Evolutionary conservation across 1,139 yeast species (phyloP), one percentile per base, ranked within the genome.

Genomic region (Zygosaccharomyces pseudobailii): DNA sequence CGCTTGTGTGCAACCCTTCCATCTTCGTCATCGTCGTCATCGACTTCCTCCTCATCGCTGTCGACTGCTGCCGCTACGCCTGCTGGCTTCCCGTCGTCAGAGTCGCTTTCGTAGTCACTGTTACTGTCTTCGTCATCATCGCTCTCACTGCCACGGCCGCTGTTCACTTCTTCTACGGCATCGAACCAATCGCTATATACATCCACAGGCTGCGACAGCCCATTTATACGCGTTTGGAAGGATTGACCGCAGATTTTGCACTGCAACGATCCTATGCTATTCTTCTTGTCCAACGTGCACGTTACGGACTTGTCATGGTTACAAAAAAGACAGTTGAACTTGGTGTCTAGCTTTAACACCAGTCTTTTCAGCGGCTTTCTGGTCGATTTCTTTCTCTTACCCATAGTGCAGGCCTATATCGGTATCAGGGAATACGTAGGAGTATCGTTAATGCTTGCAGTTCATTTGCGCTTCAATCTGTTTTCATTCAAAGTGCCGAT

Each of bases 101-200:
- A 55, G 36, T 61, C 66, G 41, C 59, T 53, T 42, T 63, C 66
- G 42, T 63, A 63, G 47, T 64, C 67, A 45, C 63, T 57, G 27
- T 60, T 64, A 23, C 62, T 53, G 27, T 50, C 59, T 20, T 61
- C 66, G 10, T 54, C 67, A 19, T 58, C 66, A 9, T 59, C 67
- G n/a, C 64, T 57, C 19, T 58, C 71, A 49, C 63, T 64, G 28
- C 62, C 70, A 30, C 72, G 78, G 50, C 85, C 87, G 53, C 82
- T 82, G 36, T 94, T 95, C 51, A 92, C 94, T 45, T 94, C 96
- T 62, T 92, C 98, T 65, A 96, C 92, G 1, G 97, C 98, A 71
- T 92, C 98, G 49, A 89, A 89, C 98, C 98, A 92, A 65, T 90
- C 98, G 43, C 96, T 86, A 65, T 92, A 92, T 22, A 92, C 87